Base-by-base conservation (phyloP, 768 basidiomycete genomes). In the Paxillus ammoniavirescens region DNA sequence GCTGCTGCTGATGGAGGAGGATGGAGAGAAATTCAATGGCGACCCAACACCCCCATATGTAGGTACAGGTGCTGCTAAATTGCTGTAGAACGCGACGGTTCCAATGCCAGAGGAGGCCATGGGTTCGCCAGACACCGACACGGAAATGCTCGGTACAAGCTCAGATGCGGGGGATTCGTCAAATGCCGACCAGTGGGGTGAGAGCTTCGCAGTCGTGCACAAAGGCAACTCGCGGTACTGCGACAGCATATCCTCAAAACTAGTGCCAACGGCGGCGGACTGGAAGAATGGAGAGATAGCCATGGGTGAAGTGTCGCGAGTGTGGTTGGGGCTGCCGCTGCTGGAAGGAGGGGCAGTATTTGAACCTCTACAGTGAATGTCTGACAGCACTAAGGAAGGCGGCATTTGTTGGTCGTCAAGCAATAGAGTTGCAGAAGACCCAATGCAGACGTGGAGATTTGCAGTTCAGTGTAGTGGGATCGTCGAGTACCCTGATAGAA, bases 331-430 rank as follows among this genome's bases (percentile, higher is more conserved):
- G 2, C 18, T 36, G 21, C 47, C 48, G 9, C 14, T n/a, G 18
- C 44, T 42, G 2, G 47, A 46, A 3, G 48, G 9, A 23, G 58
- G 23, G 48, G 40, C n/a, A 15, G 60, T 70, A 70, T 70, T 70
- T 70, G 68, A 70, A 61, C 23, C 52, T 5, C 26, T 41, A 38
- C 12, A 13, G 43, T 40, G 46, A 46, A 15, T 18, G 8, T 53
- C 50, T 12, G 52, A 41, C 12, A 54, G 47, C 46, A 43, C 69
- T 31, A 55, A 59, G 59, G 65, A 66, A 67, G 69, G 64, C 8
- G 66, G 55, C 62, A 70, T 68, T 60, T 62, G 62, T 58, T 72
- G 68, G 68, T 72, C 23, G 66, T 66, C 66, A 70, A 42, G 67
- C 48, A 60, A 37, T 59, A 53, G 63, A 58, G 54, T 55, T 60